These are phyloP conservation scores for Gracilaria vermiculophylla DNA, from an alignment of 23 red algal species.

Conservation along the genomic window DNA sequence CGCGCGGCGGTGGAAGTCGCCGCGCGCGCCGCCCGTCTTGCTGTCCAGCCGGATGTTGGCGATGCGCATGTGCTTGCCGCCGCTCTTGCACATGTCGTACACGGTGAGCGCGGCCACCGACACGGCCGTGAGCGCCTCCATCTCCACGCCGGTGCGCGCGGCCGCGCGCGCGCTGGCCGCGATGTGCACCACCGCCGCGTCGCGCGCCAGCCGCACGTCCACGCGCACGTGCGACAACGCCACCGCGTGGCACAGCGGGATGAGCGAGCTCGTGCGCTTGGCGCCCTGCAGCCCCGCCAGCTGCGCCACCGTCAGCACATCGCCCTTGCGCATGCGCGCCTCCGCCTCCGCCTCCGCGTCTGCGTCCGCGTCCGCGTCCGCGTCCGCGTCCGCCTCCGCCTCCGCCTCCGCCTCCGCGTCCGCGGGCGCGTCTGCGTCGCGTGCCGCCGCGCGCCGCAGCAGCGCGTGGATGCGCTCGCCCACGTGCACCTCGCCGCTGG, in stretches of 20 bases:
- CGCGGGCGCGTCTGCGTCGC: too few relatives aligned
- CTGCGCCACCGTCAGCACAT: constrained; percentile 83
- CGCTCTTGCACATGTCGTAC: constrained; percentile 99
- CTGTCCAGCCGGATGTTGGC: constrained; percentile 24
- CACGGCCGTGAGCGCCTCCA: constrained; percentile 94
- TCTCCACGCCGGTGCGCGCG: constrained; percentile 92
- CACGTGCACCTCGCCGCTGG: constrained; percentile 65
- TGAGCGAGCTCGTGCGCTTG: constrained; percentile 76
- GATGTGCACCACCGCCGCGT: constrained; percentile 30
- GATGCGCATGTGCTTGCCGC: constrained; percentile 69
- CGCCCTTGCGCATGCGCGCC: constrained; percentile 64
- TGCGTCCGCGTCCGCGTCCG: too few relatives aligned
- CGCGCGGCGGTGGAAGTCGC: neutral
- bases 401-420: too few relatives aligned
- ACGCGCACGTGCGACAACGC: constrained; percentile 64
- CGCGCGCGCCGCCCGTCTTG: constrained; percentile 47
- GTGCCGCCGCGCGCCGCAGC: neutral
- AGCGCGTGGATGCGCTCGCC: constrained; percentile 39
- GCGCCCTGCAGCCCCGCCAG: constrained; percentile 87
- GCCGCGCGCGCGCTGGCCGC: constrained; percentile 27
- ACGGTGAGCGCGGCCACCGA: constrained; percentile 88
- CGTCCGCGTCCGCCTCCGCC: too few relatives aligned
- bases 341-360: too few relatives aligned
- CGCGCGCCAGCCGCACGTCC: constrained; percentile 38
- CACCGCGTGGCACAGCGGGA: constrained; percentile 96